A percentile compares a stretch with the other conserved stretches of the same genome.
These are phyloP conservation scores for Gaertneriomyces semiglobifer DNA, from an alignment of 192 early-diverging fungal genomes.

Conservation along the genomic window DNA sequence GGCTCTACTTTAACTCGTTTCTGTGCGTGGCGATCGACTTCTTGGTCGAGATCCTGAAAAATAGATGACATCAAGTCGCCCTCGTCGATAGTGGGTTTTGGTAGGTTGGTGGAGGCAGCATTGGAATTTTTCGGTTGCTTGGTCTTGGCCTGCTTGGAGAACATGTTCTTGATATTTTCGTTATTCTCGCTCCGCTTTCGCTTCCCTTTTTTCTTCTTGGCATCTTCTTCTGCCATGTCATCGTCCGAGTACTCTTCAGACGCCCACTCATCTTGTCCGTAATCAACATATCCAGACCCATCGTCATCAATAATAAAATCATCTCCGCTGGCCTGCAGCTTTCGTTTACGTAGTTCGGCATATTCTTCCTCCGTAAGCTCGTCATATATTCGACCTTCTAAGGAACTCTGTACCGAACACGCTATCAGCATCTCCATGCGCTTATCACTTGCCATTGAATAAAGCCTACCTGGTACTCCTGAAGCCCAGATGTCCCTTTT, in stretches of 20 bases:
- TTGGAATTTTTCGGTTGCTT: slow-evolving; percentile 18
- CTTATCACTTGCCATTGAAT: background rate
- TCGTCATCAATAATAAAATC: slow-evolving; percentile 69
- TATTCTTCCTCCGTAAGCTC: slow-evolving; percentile 45
- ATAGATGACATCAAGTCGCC: slow-evolving; percentile 37
- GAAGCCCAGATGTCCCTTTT: background rate
- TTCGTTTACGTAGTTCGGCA: slow-evolving; percentile 31
- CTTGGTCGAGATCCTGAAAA: slow-evolving; percentile 35
- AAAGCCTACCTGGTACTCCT: slow-evolving; percentile 9
- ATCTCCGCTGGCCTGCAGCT: slow-evolving; percentile 44
- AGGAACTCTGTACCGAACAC: background rate
- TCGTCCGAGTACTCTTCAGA: slow-evolving; percentile 55
- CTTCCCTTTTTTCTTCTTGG: slow-evolving; percentile 26
- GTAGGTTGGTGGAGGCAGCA: slow-evolving; percentile 1
- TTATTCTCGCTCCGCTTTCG: slow-evolving; percentile 42
- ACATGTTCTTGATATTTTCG: slow-evolving; percentile 38
- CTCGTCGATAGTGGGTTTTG: slow-evolving; percentile 8
- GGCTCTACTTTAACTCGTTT: slow-evolving; percentile 5
- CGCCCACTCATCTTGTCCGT: slow-evolving; percentile 48
- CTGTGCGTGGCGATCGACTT: slow-evolving; percentile 10
- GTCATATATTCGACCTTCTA: slow-evolving; percentile 55
- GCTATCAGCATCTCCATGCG: slow-evolving; percentile 1
- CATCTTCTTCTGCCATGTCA: slow-evolving; percentile 40
- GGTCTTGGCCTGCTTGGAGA: slow-evolving; percentile 40
- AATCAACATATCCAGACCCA: slow-evolving; percentile 53